Conservation (phyloP, 768 basidiomycete genomes). For the Leccinum subtestaceum region DNA sequence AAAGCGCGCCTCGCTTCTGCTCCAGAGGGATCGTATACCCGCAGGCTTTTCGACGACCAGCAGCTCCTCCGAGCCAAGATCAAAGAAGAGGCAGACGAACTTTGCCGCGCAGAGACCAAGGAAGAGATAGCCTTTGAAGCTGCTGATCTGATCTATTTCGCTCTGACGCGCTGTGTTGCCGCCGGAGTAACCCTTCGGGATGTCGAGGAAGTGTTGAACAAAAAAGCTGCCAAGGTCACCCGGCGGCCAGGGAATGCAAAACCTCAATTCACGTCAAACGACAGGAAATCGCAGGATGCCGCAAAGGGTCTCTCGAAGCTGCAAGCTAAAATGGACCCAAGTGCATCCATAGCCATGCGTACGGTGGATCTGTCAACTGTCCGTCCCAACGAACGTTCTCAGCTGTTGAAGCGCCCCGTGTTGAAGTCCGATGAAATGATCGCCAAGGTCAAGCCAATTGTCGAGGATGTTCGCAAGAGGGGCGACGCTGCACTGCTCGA, state of each 20-base stretch:
- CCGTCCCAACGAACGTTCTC: constrained; percentile 52
- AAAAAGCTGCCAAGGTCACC: constrained; percentile 82
- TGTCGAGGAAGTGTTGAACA: constrained; percentile 79
- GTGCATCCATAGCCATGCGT: constrained; percentile 72
- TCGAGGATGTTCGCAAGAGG: constrained; percentile 75
- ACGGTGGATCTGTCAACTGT: constrained; percentile 56
- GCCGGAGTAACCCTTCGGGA: constrained; percentile 81
- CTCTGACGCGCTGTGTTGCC: constrained; percentile 78
- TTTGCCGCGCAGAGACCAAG: constrained; percentile 76
- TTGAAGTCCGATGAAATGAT: constrained; percentile 66
- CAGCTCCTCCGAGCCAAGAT: constrained; percentile 88
- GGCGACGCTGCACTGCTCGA: constrained; percentile 88
- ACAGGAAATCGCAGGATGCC: constrained; percentile 22
- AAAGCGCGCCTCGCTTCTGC: constrained; percentile 68
- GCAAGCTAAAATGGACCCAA: constrained; percentile 23
- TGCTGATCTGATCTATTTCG: constrained; percentile 93
- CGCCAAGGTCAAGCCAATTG: constrained; percentile 89
- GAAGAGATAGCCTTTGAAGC: constrained; percentile 93
- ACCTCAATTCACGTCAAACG: constrained; percentile 56
- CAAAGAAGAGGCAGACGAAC: constrained; percentile 96
- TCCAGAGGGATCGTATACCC: constrained; percentile 91
- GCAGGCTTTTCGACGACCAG: constrained; percentile 77
- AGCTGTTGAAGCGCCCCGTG: constrained; percentile 84
- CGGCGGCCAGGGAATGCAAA: constrained; percentile 92
- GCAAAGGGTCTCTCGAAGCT: constrained; percentile 30